Percentiles rank a stretch among this genome's conserved stretches.
These are phyloP conservation scores for Irpex rosettiformis DNA, from an alignment of 1,284 basidiomycete species.

Conservation along the genomic window DNA sequence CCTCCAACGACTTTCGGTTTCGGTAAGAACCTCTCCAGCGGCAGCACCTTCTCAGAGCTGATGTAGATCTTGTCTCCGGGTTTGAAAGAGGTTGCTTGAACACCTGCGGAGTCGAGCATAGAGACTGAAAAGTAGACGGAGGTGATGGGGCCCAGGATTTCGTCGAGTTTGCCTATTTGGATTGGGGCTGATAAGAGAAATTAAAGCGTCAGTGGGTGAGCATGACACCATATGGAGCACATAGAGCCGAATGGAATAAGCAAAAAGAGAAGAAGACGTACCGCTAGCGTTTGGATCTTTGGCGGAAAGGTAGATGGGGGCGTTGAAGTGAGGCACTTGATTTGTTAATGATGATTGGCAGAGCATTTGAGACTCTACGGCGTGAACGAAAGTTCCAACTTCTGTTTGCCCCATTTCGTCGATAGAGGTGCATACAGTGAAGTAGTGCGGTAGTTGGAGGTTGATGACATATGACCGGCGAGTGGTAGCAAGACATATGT, in stretches of 20 bases:
- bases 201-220: background rate
- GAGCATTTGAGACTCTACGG: conserved; percentile 98
- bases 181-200: conserved; percentile 42
- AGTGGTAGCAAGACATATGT: background rate
- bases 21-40: conserved; percentile 95
- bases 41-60: conserved; percentile 92
- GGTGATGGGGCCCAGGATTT: conserved; percentile 97
- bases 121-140: conserved; percentile 99
- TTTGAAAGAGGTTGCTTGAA: conserved; percentile 95
- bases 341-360: conserved; percentile 84
- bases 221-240: too few species aligned
- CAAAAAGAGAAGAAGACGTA: background rate
- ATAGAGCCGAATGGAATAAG: background rate
- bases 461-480: background rate
- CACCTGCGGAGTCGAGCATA: conserved; percentile 80
- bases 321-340: conserved; percentile 99
- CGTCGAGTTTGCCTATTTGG: conserved; percentile 89
- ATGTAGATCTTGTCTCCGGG: conserved; percentile 99
- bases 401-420: conserved; percentile 50
- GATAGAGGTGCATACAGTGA: background rate
- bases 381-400: conserved; percentile 88
- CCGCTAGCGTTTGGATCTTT: conserved; percentile 41
- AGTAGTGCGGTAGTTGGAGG: background rate
- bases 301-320: conserved; percentile 98
- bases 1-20: conserved; percentile 88